These are phyloP conservation scores for Triticum aestivum DNA, from an alignment of 176 grass and related monocot species.

Conservation along the genomic window DNA sequence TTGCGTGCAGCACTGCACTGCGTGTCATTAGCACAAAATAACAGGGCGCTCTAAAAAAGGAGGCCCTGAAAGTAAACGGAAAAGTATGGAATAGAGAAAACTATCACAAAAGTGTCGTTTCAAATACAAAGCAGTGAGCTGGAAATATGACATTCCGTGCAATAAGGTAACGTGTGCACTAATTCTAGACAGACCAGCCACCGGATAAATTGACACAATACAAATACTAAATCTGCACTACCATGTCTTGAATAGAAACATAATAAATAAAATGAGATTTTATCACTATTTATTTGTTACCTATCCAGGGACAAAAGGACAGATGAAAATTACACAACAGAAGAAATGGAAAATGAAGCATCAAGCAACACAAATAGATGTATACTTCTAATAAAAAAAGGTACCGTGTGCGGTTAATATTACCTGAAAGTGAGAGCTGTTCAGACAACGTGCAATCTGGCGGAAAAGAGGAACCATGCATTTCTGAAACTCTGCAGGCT, in stretches of 20 bases:
- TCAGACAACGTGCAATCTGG: slow-evolving; percentile 69
- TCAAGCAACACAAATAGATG: background rate
- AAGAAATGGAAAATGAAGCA: background rate
- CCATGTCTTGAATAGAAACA: background rate
- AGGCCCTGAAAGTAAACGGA: background rate
- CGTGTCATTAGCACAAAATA: background rate
- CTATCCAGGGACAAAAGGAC: background rate
- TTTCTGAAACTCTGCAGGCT: slow-evolving; percentile 82
- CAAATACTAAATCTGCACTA: background rate
- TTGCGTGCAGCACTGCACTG: background rate
- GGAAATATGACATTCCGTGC: background rate
- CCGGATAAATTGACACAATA: background rate
- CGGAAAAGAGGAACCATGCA: slow-evolving; percentile 90
- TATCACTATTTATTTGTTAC: background rate
- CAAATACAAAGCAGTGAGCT: background rate
- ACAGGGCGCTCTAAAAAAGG: background rate
- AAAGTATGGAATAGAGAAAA: slow-evolving; percentile 6
- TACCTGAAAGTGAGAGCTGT: slow-evolving; percentile 92
- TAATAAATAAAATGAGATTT: background rate
- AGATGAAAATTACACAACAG: background rate
- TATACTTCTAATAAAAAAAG: background rate
- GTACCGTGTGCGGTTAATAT: background rate
- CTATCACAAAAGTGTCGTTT: background rate
- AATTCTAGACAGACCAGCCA: background rate
- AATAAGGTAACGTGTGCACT: background rate